phyloP scores from a whole-genome alignment of 768 basidiomycete species.

The Podaxis sp. region DNA sequence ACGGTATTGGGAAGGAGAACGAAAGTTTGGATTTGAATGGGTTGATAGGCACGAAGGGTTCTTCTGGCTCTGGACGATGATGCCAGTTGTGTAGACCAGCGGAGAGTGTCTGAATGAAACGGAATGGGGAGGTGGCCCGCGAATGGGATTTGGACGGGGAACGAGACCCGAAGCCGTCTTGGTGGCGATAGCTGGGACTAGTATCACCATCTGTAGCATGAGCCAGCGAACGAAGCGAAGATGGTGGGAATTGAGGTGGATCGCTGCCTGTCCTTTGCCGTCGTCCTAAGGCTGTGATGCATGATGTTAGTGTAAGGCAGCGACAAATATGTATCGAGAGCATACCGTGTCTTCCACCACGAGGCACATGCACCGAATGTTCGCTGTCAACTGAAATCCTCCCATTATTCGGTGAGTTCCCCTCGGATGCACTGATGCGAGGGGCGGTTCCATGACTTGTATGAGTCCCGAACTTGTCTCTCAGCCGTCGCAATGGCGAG shows the following conservation, averaged over 20 bases:
- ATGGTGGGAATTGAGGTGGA: background rate
- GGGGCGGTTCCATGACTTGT: background rate
- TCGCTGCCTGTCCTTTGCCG: constrained; percentile 5
- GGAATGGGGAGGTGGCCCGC: constrained; percentile 55
- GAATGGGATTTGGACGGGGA: constrained; percentile 35
- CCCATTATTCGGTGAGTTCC: constrained; percentile 1
- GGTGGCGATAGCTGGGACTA: background rate
- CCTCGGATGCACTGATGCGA: constrained; percentile 10
- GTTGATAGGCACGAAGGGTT: constrained; percentile 55
- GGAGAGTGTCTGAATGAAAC: constrained; percentile 54
- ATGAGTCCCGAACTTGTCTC: constrained; percentile 6
- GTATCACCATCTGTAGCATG: constrained; percentile 6
- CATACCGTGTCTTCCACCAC: background rate
- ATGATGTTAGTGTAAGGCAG: background rate
- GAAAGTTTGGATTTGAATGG: constrained; percentile 41
- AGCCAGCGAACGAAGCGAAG: background rate
- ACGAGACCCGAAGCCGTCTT: background rate
- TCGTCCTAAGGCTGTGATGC: background rate
- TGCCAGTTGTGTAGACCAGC: constrained; percentile 37
- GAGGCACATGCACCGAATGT: background rate
- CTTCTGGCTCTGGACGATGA: constrained; percentile 39
- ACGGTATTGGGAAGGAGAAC: constrained; percentile 17
- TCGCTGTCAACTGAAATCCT: background rate
- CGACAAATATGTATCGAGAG: background rate
- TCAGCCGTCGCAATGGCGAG: constrained; percentile 8